Percentiles rank a stretch among this genome's conserved stretches.
Evolutionary conservation across 495 filamentous ascomycete species (phyloP).

Genomic region (Lepidopterella palustris): DNA sequence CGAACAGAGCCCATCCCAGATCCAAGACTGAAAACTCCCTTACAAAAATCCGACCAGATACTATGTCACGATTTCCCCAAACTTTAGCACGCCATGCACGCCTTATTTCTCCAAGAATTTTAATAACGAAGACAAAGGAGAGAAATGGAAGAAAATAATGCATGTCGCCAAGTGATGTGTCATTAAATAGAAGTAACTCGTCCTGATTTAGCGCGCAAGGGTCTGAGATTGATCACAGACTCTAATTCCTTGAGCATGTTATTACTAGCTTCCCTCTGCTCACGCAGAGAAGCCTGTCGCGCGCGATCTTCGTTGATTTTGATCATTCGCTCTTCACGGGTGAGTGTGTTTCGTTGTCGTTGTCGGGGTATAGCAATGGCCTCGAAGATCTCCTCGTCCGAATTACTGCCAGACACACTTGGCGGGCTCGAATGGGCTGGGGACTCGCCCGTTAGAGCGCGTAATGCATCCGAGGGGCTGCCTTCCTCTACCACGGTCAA

Average conservation of each 20-base stretch:
- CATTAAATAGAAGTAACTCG: constrained; percentile 7
- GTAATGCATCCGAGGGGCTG: constrained; percentile 67
- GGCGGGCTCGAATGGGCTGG: constrained; percentile 37
- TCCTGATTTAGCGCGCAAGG: constrained; percentile 35
- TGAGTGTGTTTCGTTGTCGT: constrained; percentile 58
- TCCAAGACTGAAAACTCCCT: too few relatives aligned
- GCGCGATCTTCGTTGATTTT: constrained; percentile 86
- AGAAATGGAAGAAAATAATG: not conserved
- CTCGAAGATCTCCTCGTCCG: constrained; percentile 79
- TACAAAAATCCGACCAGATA: too few relatives aligned
- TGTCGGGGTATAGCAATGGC: constrained; percentile 69
- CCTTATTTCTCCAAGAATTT: too few relatives aligned
- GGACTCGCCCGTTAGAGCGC: constrained; percentile 62
- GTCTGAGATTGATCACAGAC: constrained; percentile 75
- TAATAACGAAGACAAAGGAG: too few relatives aligned
- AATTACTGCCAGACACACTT: constrained; percentile 38
- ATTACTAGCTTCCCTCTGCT: constrained; percentile 69
- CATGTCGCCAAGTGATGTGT: not conserved
- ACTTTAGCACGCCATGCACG: too few relatives aligned
- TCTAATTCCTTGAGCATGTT: constrained; percentile 89
- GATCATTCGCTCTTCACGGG: constrained; percentile 78
- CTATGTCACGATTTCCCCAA: too few relatives aligned
- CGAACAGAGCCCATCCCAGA: too few relatives aligned
- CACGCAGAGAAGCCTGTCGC: constrained; percentile 57
- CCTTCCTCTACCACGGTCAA: constrained; percentile 80